Conservation (phyloP, 192 early-diverging fungal genomes). For the Rhizophlyctis rosea region DNA sequence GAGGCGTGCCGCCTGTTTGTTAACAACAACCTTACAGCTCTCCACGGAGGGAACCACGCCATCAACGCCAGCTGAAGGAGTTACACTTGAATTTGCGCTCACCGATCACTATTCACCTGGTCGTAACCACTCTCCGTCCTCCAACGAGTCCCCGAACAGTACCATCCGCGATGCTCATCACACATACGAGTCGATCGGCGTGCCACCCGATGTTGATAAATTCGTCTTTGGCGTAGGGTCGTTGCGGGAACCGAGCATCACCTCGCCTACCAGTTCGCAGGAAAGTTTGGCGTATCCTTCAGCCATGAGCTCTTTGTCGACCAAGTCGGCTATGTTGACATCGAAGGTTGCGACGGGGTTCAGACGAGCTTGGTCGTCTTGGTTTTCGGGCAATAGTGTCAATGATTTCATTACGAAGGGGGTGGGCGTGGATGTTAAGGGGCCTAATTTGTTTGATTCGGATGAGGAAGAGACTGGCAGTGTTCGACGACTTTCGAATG, state of each 20-base stretch:
- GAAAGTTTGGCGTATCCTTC: conserved; percentile 19
- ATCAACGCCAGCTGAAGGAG: no score
- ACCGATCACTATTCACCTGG: no score
- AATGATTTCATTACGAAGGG: conserved; percentile 22
- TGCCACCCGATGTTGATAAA: background rate
- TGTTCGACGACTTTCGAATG: conserved; percentile 1
- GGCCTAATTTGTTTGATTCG: background rate
- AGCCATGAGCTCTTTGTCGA: conserved; percentile 7
- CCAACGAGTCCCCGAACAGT: background rate
- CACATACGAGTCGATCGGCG: background rate
- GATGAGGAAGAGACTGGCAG: conserved; percentile 4
- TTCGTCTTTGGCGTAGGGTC: background rate
- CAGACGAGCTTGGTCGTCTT: conserved; percentile 4
- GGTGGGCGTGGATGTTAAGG: background rate
- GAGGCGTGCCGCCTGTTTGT: background rate
- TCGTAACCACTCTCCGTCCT: background rate
- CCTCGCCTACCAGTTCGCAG: background rate
- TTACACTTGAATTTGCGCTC: conserved; percentile 17
- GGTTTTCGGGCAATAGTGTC: conserved; percentile 25
- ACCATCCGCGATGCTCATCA: background rate
- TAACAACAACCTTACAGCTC: no score
- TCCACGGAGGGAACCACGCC: no score
- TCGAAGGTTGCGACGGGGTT: conserved; percentile 10
- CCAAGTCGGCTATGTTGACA: conserved; percentile 2
- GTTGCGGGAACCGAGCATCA: conserved; percentile 8